Base-by-base conservation (phyloP, 805 yeast genomes). In the Saccharomycopsis synnaedendra region DNA sequence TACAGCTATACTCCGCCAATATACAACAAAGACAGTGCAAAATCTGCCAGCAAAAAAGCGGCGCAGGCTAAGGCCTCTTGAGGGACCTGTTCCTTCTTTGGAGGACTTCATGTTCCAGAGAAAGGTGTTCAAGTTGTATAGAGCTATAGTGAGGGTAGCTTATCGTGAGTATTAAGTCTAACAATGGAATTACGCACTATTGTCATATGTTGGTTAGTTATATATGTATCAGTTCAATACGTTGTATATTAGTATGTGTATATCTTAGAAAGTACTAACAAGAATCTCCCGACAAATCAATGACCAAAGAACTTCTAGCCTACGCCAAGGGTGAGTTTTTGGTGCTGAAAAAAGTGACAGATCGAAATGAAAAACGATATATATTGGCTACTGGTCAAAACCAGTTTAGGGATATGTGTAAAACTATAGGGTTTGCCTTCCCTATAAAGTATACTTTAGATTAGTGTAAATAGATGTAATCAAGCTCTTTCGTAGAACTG, bases 241-340 rank as follows among this genome's bases (percentile, higher is more conserved):
- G 19, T 19, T 19, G 19, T 19, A 19, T 19, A 19, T 19, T 19
- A 19, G 19, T 19, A 19, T 19, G 19, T 19, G 19, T 19, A 19
- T 19, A 19, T 19, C 19, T 19, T 1, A 19, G 19, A 19, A 19
- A 19, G 19, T 19, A 19, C 19, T 19, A 30, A 11, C 32, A 41
- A 52, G 60, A 60, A 39, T 55, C 63, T 0, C 60, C 61, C 0
- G 63, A 63, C 39, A 29, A 34, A 1, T 10, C 29, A 1, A 45
- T 57, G 32, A 37, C 60, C 19, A 11, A 30, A 1, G 68, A 64
- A 39, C 50, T 66, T 9, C 35, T 54, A 4, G 42, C 33, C 3
- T 64, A 57, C 47, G 57, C 63, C 28, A 64, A 61, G 41, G 59
- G 60, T 1, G 71, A 66, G 49, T 66, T 63, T 53, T 43, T 35